Base-by-base conservation (phyloP, 345 rosid genomes). In the Boechera divaricarpa region DNA sequence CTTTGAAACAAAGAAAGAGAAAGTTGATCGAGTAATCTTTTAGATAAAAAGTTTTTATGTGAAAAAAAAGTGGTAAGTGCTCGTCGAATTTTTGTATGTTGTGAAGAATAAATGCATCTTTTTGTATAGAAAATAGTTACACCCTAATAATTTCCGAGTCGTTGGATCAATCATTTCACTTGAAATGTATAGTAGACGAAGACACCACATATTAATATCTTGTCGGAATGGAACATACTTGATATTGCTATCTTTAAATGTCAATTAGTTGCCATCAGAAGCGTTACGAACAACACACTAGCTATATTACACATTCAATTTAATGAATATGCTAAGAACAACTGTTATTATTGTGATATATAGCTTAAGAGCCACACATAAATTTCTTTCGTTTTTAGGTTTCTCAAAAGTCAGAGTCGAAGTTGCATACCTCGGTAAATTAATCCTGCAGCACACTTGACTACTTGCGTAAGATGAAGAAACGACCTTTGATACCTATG, bases 361-460 rank as follows among this genome's bases (percentile, higher is more conserved):
- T 41, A 63, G 26, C 32, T 21, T 31, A 42, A 42, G 33, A 44
- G 39, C 29, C 35, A n/a, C 24, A 57, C 12, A 38, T 18, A 38
- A 38, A 4, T 26, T 36, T 39, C 26, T 49, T 28, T 12, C 61
- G 61, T 67, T 67, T 75, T 75, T 41, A 49, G 28, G 44, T 36
- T 67, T 58, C 61, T 75, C 54, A 75, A 75, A 75, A 75, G 79
- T 59, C 79, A 67, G 54, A 68, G 62, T 26, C 67, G 10, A 9
- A 2, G 39, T 38, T 52, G 26, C 42, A 69, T 2, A 41, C 10
- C 42, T 58, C 79, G 74, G 52, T 67, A 61, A 60, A 2, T 38
- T 59, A 58, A 13, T 60, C 69, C 5, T 5, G 35, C 6, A 48
- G 11, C 49, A 60, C 59, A 71, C 48, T 39, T 61, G 68, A n/a